Percentiles rank a stretch among this genome's conserved stretches.
Conservation (phyloP, 176 grass and related monocot genomes). For the Canna indica region DNA sequence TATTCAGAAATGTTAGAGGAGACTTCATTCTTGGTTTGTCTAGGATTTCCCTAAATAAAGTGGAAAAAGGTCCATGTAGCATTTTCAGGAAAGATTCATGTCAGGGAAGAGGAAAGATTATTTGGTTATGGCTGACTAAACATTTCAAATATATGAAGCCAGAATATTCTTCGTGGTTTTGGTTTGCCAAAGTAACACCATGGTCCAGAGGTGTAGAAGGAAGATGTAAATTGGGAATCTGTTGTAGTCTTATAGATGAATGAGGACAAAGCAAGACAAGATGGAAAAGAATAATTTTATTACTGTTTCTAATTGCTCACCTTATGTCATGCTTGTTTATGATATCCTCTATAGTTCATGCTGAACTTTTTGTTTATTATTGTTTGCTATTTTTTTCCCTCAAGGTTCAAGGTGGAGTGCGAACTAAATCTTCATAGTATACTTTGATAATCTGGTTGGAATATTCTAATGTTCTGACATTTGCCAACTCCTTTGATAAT, state of each 20-base stretch:
- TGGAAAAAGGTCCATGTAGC: neutral
- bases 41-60: too few species aligned
- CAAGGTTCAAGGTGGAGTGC: neutral
- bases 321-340: neutral
- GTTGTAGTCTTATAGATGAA: too few species aligned
- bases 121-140: too few species aligned
- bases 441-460: neutral
- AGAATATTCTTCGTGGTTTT: neutral
- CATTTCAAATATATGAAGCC: neutral
- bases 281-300: neutral
- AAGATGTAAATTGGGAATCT: too few species aligned
- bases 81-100: neutral
- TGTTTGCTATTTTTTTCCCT: neutral
- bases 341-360: neutral
- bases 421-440: neutral
- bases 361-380: neutral
- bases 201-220: neutral
- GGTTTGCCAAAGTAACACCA: neutral
- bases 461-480: neutral
- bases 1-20: too few species aligned
- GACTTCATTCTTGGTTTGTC: too few species aligned
- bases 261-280: too few species aligned
- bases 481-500: conserved; percentile 17
- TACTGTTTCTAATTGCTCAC: neutral
- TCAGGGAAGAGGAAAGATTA: too few species aligned